phyloP scores from a whole-genome alignment of 495 filamentous ascomycete species.

The Daldinia grandis region DNA sequence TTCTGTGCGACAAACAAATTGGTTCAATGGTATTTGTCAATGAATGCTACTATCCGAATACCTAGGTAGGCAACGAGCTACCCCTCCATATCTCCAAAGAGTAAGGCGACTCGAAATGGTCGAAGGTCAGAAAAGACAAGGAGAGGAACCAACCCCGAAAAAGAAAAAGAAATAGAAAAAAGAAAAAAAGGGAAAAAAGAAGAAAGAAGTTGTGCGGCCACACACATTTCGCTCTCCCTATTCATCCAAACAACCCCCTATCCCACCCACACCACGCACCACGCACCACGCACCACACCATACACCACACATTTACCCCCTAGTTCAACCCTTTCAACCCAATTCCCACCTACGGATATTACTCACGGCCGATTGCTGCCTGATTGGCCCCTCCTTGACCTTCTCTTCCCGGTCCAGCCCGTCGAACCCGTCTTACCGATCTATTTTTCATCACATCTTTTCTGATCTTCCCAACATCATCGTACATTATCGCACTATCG shows the following conservation, averaged over 20 bases:
- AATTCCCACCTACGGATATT: constrained; percentile 28
- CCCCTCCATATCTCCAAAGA: constrained; percentile 14
- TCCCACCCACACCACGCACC: not conserved
- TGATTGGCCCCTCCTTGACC: constrained; percentile 39
- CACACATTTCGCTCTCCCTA: not conserved
- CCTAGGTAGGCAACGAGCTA: constrained; percentile 27
- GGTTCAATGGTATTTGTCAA: constrained; percentile 34
- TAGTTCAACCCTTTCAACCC: constrained; percentile 28
- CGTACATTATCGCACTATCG: constrained; percentile 10
- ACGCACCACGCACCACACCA: not conserved
- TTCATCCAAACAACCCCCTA: constrained; percentile 2
- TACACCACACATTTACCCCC: constrained; percentile 2
- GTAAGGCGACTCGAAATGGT: not conserved
- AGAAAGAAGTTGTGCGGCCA: constrained; percentile 5
- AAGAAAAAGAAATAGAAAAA: constrained; percentile 8
- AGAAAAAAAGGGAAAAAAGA: constrained; percentile 6
- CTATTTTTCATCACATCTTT: constrained; percentile 29
- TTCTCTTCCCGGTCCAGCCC: constrained; percentile 15
- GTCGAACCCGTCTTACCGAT: constrained; percentile 21
- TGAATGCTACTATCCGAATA: constrained; percentile 6
- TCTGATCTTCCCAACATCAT: constrained; percentile 26
- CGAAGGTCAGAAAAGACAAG: constrained; percentile 5
- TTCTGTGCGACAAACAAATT: constrained; percentile 39
- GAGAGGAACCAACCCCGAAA: not conserved
- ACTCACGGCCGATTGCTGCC: constrained; percentile 39